phyloP scores from a whole-genome alignment of 306 rosid species.

The Acacia crassicarpa region DNA sequence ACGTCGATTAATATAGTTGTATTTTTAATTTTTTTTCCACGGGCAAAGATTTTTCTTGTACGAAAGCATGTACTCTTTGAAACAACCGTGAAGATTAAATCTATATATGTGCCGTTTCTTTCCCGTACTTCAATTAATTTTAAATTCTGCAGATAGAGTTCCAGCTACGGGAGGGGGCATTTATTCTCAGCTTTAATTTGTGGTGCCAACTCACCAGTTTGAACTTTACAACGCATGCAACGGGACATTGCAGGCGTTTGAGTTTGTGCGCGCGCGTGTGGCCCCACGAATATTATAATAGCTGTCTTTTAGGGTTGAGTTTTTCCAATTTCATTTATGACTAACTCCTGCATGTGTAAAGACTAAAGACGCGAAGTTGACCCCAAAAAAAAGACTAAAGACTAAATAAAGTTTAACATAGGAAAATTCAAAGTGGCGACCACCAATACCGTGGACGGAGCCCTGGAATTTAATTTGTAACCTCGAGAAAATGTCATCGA shows the following conservation, averaged over 20 bases:
- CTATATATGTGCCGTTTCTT: not conserved
- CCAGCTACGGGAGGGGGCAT: constrained; percentile 11
- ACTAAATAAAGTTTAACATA: not conserved
- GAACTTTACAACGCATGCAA: constrained; percentile 54
- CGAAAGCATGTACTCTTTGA: not conserved
- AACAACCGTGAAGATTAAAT: constrained; percentile 23
- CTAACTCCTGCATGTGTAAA: constrained; percentile 13
- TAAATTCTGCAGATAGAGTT: not conserved
- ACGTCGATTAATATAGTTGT: not conserved
- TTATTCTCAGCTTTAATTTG: constrained; percentile 15
- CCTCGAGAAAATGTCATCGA: constrained; percentile 18
- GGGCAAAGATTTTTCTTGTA: not conserved
- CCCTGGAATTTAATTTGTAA: not conserved
- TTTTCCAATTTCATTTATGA: not conserved
- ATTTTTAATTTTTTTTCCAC: not conserved
- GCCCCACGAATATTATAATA: not conserved
- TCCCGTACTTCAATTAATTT: not conserved
- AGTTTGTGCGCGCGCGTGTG: not conserved
- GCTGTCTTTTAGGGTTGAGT: constrained; percentile 15
- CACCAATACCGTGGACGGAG: constrained; percentile 32
- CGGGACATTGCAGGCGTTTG: constrained; percentile 18
- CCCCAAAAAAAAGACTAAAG: not conserved
- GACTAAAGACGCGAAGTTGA: not conserved
- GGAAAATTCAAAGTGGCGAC: not conserved
- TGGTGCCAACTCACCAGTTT: constrained; percentile 42